Evolutionary conservation across 2,329 filamentous ascomycete species (phyloP).

Genomic region (Penicillium corylophilum): DNA sequence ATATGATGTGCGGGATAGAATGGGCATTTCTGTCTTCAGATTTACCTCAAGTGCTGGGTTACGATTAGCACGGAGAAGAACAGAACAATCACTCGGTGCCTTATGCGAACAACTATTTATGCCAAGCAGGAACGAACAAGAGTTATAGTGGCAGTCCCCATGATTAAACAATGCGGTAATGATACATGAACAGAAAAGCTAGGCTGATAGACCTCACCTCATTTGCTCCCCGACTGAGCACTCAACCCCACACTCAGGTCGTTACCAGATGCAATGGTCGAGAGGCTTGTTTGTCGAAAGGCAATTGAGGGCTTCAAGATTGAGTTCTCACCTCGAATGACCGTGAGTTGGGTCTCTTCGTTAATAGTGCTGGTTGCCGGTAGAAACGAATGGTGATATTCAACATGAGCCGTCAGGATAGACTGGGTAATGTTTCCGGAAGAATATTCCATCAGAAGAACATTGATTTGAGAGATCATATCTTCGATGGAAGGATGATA

Average conservation of each 20-base stretch:
- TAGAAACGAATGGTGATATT: slow-evolving; percentile 35
- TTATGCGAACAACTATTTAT: neutral
- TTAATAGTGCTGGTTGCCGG: slow-evolving; percentile 22
- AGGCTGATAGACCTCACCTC: neutral
- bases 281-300: neutral
- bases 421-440: slow-evolving; percentile 14
- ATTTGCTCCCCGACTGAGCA: neutral
- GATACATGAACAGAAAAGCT: neutral
- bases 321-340: slow-evolving; percentile 8
- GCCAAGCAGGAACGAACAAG: neutral
- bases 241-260: neutral
- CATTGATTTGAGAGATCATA: slow-evolving; percentile 31
- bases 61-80: neutral
- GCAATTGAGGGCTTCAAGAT: neutral
- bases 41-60: neutral
- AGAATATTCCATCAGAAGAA: slow-evolving; percentile 24
- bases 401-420: slow-evolving; percentile 28
- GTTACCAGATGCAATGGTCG: neutral
- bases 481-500: slow-evolving; percentile 19
- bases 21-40: neutral
- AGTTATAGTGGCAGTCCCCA: neutral
- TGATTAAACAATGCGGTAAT: neutral
- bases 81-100: neutral
- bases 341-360: slow-evolving; percentile 23
- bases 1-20: neutral